Percentiles rank a stretch among this genome's conserved stretches.
These are phyloP conservation scores for Chaetomiaceae sp. DNA, from an alignment of 2,329 filamentous ascomycete species.

Conservation along the genomic window DNA sequence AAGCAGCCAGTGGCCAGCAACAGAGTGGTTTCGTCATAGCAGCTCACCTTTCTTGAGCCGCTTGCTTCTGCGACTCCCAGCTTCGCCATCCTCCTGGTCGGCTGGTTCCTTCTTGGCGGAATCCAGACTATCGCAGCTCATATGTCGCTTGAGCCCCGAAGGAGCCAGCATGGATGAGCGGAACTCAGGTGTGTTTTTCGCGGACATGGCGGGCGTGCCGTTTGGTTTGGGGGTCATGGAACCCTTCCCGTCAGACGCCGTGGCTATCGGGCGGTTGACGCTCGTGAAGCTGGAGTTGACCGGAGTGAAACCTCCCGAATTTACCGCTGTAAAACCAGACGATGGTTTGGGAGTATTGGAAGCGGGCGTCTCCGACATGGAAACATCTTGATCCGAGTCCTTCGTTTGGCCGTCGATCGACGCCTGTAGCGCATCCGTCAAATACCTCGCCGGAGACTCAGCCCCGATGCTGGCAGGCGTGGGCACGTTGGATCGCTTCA, in stretches of 20 bases:
- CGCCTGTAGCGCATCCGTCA: slow-evolving; percentile 50
- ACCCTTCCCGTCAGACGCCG: slow-evolving; percentile 47
- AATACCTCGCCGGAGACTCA: slow-evolving; percentile 63
- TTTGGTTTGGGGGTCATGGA: slow-evolving; percentile 58
- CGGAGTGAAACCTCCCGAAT: slow-evolving; percentile 63
- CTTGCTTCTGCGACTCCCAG: slow-evolving; percentile 79
- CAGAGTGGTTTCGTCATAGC: slow-evolving; percentile 8
- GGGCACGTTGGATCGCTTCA: slow-evolving; percentile 60
- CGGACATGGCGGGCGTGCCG: slow-evolving; percentile 58
- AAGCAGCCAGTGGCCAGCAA: background rate
- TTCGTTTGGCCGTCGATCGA: slow-evolving; percentile 44
- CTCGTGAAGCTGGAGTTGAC: slow-evolving; percentile 68
- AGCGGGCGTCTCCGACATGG: slow-evolving; percentile 44
- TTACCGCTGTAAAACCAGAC: slow-evolving; percentile 58
- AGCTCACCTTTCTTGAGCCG: slow-evolving; percentile 77
- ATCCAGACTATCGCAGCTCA: slow-evolving; percentile 56
- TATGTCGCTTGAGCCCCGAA: slow-evolving; percentile 69
- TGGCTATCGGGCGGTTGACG: slow-evolving; percentile 51
- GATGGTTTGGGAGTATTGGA: slow-evolving; percentile 38
- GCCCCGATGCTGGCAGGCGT: slow-evolving; percentile 55
- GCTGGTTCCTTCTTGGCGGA: slow-evolving; percentile 44
- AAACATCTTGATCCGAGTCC: slow-evolving; percentile 45
- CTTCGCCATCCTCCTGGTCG: slow-evolving; percentile 57
- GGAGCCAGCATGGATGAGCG: slow-evolving; percentile 51
- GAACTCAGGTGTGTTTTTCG: slow-evolving; percentile 62